Evolutionary conservation across 768 basidiomycete genomes (phyloP).

Genomic region (Glaciozyma martinii): DNA sequence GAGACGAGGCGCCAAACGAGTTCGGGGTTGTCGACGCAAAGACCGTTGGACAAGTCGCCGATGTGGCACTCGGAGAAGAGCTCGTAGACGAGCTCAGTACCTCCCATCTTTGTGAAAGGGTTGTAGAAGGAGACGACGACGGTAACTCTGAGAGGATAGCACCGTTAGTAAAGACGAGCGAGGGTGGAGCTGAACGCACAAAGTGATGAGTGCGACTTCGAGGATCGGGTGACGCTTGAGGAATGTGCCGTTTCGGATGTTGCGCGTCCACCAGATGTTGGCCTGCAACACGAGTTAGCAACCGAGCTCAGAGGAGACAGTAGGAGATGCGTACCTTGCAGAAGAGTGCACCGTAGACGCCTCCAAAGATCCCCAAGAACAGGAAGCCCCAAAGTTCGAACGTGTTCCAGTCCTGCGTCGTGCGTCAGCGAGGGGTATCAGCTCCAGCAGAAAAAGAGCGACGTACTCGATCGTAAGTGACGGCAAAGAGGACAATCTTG

Average conservation of each 20-base stretch:
- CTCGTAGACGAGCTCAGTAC: constrained; percentile 86
- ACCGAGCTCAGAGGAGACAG: background rate
- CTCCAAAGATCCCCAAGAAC: constrained; percentile 80
- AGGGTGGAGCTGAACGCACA: background rate
- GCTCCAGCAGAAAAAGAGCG: background rate
- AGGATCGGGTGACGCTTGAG: constrained; percentile 64
- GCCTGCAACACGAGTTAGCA: background rate
- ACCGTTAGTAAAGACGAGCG: background rate
- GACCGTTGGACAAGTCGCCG: constrained; percentile 51
- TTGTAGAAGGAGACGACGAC: constrained; percentile 73
- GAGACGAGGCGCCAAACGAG: constrained; percentile 56
- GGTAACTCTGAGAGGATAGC: constrained; percentile 46
- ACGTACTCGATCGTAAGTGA: constrained; percentile 70
- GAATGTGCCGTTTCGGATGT: constrained; percentile 75
- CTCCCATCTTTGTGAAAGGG: constrained; percentile 84
- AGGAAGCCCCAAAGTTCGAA: constrained; percentile 79
- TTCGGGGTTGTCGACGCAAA: constrained; percentile 52
- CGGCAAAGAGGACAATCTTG: constrained; percentile 84
- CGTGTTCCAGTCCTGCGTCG: constrained; percentile 74
- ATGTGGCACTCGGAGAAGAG: constrained; percentile 72
- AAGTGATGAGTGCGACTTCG: constrained; percentile 70
- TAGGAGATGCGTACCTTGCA: constrained; percentile 51
- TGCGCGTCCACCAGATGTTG: constrained; percentile 80
- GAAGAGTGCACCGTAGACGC: constrained; percentile 87
- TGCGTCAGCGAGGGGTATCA: background rate